Percentiles rank a stretch among this genome's conserved stretches.
Evolutionary conservation across 371 early-diverging fungal species (phyloP).

Genomic region (Conidiobolus incongruus): DNA sequence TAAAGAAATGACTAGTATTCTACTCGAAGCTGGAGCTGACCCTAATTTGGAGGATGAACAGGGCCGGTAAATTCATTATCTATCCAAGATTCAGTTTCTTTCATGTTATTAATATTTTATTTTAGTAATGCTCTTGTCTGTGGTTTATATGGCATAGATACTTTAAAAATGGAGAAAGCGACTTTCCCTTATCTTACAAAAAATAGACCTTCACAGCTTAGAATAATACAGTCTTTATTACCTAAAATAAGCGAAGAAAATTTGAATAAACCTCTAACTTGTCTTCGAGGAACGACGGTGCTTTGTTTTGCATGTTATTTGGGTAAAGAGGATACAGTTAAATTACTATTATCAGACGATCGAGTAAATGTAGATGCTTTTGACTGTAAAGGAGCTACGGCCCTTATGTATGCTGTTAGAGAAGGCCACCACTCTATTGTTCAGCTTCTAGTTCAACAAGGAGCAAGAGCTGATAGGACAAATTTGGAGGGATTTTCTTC

Average conservation of each 20-base stretch:
- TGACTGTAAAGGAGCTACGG: slow-evolving; percentile 45
- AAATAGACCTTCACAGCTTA: slow-evolving; percentile 23
- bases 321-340: slow-evolving; percentile 34
- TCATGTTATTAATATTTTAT: background rate
- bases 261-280: slow-evolving; percentile 35
- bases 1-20: slow-evolving; percentile 25
- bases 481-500: slow-evolving; percentile 52
- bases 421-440: slow-evolving; percentile 40
- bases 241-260: slow-evolving; percentile 25
- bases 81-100: background rate
- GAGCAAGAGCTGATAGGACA: slow-evolving; percentile 29
- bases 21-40: slow-evolving; percentile 32
- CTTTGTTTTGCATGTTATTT: slow-evolving; percentile 50
- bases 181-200: slow-evolving; percentile 31
- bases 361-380: slow-evolving; percentile 37
- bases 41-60: slow-evolving; percentile 34
- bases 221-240: slow-evolving; percentile 27
- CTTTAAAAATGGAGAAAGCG: slow-evolving; percentile 25
- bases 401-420: slow-evolving; percentile 59
- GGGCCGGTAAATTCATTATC: slow-evolving; percentile 17
- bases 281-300: slow-evolving; percentile 42
- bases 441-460: slow-evolving; percentile 22
- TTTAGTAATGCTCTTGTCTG: slow-evolving; percentile 27
- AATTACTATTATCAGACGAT: slow-evolving; percentile 30
- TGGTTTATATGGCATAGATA: slow-evolving; percentile 26